Evolutionary conservation across 2,329 filamentous ascomycete species (phyloP), one percentile per base, ranked within the genome.

Genomic region (Trichoderma aggressivum): DNA sequence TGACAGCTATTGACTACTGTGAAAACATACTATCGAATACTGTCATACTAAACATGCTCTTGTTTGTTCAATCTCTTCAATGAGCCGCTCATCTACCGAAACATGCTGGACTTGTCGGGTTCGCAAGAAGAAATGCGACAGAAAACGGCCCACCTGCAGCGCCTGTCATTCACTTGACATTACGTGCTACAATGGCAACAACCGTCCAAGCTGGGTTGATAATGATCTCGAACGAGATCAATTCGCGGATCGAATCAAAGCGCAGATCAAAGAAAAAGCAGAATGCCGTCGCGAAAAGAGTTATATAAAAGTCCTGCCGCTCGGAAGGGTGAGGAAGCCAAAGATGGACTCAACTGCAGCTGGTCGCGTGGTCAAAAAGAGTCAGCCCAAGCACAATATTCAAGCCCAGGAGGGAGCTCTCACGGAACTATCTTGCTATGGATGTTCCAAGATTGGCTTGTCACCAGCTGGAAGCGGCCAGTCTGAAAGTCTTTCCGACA

Each of bases 91-190:
- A 30, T 60, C 65, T 39, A 18, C 63, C 5, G 56, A 56, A 50
- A 59, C 73, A 61, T 87, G 85, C 73, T 87, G 84, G 85, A 87
- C 85, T 0, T 88, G 86, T 70, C 83, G 85, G 11, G 79, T 87
- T 21, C 83, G 86, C n/a, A 84, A 83, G 70, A 88, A 88, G 75
- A 86, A 85, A 74, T 88, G 86, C 76, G 84, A 87, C 72, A 82
- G 84, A 72, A 75, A 69, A 8, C 80, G 77, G 1, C 85, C 85
- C 5, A 72, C 81, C 3, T 88, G 86, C 75, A 76, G 78, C 1
- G 77, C 73, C n/a, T 88, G 86, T 75, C 74, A 74, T 3, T 75
- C 79, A 0, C 81, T 88, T 5, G 79, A 82, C 28, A 86, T 88
- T 62, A 80, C 81, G 14, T 88, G 86, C 72, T 75, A 85, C 63